These are phyloP conservation scores for Coemansia sp. DNA, from an alignment of 192 early-diverging fungal genomes.

Conservation along the genomic window DNA sequence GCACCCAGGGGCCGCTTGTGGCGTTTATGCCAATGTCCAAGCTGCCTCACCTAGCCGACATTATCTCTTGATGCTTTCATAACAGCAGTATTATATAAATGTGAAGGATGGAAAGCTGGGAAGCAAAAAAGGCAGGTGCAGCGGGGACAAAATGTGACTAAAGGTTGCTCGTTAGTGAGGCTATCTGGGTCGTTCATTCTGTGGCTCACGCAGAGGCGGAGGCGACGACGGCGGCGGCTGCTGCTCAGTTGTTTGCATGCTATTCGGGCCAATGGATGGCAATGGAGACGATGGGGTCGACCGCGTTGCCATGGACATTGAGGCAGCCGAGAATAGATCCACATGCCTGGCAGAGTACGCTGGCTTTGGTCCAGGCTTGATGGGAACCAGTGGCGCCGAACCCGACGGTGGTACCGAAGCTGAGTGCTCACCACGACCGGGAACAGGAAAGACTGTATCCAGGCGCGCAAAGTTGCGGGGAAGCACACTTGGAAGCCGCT, in stretches of 20 bases:
- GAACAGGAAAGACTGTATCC: neutral
- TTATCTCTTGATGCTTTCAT: too few species aligned
- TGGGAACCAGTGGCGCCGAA: neutral
- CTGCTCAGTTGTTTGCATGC: neutral
- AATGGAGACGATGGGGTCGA: neutral
- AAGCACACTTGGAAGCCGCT: slow-evolving; percentile 38
- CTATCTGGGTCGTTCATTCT: neutral
- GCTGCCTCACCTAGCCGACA: too few species aligned
- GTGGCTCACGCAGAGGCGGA: neutral
- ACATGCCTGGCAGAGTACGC: slow-evolving; percentile 24
- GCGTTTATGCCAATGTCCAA: too few species aligned
- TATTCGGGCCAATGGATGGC: neutral
- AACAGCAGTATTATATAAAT: too few species aligned
- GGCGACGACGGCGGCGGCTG: neutral
- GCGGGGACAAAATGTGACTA: too few species aligned
- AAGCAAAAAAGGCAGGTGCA: too few species aligned
- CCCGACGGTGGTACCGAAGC: slow-evolving; percentile 12
- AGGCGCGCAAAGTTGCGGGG: slow-evolving; percentile 13
- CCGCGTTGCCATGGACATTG: neutral
- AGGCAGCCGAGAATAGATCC: slow-evolving; percentile 11
- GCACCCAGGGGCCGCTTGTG: too few species aligned
- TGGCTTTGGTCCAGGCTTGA: neutral
- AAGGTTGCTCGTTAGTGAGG: neutral
- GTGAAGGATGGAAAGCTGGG: too few species aligned
- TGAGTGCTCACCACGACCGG: slow-evolving; percentile 8